These are phyloP conservation scores for Cicer bijugum DNA, from an alignment of 306 rosid genomes.

Conservation along the genomic window DNA sequence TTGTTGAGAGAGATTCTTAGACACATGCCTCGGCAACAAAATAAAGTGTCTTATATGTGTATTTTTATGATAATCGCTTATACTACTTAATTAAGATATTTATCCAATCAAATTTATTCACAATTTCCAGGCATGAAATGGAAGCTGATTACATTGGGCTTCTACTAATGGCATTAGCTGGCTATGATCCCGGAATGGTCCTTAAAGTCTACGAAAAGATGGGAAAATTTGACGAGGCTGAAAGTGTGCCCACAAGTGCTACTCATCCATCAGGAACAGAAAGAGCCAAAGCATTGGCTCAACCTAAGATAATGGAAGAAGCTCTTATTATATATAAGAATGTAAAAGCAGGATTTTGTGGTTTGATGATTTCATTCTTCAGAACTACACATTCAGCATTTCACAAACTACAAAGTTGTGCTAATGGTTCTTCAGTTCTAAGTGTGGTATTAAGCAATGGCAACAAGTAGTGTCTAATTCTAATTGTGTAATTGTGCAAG, in stretches of 20 bases:
- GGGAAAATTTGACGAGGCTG: constrained; percentile 3
- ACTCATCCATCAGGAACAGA: constrained; percentile 50
- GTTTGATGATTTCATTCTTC: too few species aligned
- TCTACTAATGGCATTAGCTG: constrained; percentile 71
- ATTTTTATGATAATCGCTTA: too few species aligned
- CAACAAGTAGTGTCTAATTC: too few species aligned
- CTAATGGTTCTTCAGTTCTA: too few species aligned
- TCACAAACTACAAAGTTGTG: too few species aligned
- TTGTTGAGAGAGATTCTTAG: background rate
- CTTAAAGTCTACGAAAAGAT: constrained; percentile 69
- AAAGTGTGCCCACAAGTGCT: too few species aligned
- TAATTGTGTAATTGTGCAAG: too few species aligned
- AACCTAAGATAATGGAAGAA: background rate
- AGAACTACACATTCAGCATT: too few species aligned
- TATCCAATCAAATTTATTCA: background rate
- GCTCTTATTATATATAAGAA: background rate
- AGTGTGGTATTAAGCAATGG: too few species aligned
- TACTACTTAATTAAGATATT: too few species aligned
- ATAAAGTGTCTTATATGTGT: too few species aligned
- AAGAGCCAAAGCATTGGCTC: constrained; percentile 54
- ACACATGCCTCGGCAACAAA: background rate
- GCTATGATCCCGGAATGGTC: constrained; percentile 76
- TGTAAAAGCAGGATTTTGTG: background rate
- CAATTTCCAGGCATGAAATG: constrained; percentile 70
- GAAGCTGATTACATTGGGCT: constrained; percentile 93